A percentile compares a stretch with the other conserved stretches of the same genome.
Evolutionary conservation across 1,284 basidiomycete species (phyloP).

Genomic region (Tilletia caries): DNA sequence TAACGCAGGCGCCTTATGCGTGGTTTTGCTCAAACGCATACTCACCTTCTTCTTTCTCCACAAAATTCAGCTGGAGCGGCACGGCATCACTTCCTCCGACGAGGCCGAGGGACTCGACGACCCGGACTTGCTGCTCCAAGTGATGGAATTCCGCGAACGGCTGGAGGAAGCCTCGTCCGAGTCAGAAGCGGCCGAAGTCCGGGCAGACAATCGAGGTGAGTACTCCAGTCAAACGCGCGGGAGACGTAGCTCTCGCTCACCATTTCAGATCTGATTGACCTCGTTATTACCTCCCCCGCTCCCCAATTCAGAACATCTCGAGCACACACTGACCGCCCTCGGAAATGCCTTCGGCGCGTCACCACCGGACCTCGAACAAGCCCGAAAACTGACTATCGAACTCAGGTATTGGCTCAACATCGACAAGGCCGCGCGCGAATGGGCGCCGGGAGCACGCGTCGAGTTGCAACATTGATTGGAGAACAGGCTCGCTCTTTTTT

Average conservation of each 20-base stretch:
- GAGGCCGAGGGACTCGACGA: slow-evolving; percentile 45
- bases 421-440: slow-evolving; percentile 46
- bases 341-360: slow-evolving; percentile 28
- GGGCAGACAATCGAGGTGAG: slow-evolving; percentile 29
- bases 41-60: slow-evolving; percentile 7
- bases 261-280: too few relatives aligned
- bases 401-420: slow-evolving; percentile 52
- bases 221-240: background rate
- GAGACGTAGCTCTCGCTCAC: too few relatives aligned
- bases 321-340: slow-evolving; percentile 27
- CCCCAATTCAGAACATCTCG: slow-evolving; percentile 22
- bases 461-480: slow-evolving; percentile 42
- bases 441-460: slow-evolving; percentile 43
- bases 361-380: slow-evolving; percentile 31
- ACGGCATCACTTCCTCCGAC: slow-evolving; percentile 23
- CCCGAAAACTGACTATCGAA: slow-evolving; percentile 34
- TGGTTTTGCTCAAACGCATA: background rate
- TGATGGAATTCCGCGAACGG: slow-evolving; percentile 47
- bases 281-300: background rate
- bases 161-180: slow-evolving; percentile 40
- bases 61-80: slow-evolving; percentile 26
- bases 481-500: too few relatives aligned
- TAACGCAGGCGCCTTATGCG: background rate
- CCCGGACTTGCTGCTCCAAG: slow-evolving; percentile 47
- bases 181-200: slow-evolving; percentile 36